These are phyloP conservation scores for Starmerella floris DNA, from an alignment of 805 yeast genomes.

Conservation along the genomic window DNA sequence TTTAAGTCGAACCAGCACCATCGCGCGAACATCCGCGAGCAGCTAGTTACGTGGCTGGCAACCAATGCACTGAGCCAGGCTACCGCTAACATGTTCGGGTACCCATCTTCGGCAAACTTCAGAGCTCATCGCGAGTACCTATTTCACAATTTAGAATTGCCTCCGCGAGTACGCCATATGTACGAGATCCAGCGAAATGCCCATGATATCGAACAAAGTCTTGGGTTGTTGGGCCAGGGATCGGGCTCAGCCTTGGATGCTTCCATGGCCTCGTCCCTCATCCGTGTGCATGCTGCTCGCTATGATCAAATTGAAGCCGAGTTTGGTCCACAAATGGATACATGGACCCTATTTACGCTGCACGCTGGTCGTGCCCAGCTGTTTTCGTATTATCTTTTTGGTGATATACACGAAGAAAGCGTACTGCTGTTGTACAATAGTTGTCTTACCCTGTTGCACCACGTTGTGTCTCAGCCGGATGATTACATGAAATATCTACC, in stretches of 20 bases:
- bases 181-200: slow-evolving; percentile 74
- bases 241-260: slow-evolving; percentile 38
- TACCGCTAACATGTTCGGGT: slow-evolving; percentile 85
- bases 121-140: slow-evolving; percentile 36
- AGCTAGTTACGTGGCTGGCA: slow-evolving; percentile 81
- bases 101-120: slow-evolving; percentile 81
- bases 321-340: slow-evolving; percentile 40
- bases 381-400: slow-evolving; percentile 68
- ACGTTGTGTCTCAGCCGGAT: slow-evolving; percentile 48
- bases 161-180: slow-evolving; percentile 56
- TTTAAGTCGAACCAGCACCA: slow-evolving; percentile 30
- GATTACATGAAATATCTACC: slow-evolving; percentile 68
- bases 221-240: slow-evolving; percentile 14
- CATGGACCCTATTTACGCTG: slow-evolving; percentile 54
- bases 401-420: slow-evolving; percentile 33
- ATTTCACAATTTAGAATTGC: slow-evolving; percentile 33
- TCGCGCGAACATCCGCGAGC: slow-evolving; percentile 40
- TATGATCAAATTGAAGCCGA: slow-evolving; percentile 62
- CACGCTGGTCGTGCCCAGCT: slow-evolving; percentile 70
- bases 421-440: slow-evolving; percentile 68
- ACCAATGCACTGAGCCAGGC: slow-evolving; percentile 84
- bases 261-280: slow-evolving; percentile 61
- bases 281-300: slow-evolving; percentile 57
- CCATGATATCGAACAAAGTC: slow-evolving; percentile 50
- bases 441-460: slow-evolving; percentile 55